Evolutionary conservation across 192 early-diverging fungal species (phyloP).

Genomic region (Backusella luteola): DNA sequence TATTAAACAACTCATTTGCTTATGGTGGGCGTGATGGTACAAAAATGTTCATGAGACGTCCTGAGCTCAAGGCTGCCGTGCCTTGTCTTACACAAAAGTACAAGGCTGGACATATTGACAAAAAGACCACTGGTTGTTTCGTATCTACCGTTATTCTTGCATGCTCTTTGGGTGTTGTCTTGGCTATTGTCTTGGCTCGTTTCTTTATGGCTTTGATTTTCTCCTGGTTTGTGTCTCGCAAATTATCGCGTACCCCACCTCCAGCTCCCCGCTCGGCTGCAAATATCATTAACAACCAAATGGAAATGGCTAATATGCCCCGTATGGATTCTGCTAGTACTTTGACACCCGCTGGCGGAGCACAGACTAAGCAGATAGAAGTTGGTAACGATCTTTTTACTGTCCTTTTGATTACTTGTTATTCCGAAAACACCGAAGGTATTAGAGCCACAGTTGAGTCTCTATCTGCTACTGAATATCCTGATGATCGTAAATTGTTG

Average conservation of each 20-base stretch:
- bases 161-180: slow-evolving; percentile 57
- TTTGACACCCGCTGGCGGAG: not conserved
- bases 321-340: slow-evolving; percentile 9
- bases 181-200: slow-evolving; percentile 58
- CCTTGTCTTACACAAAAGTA: slow-evolving; percentile 63
- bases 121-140: slow-evolving; percentile 76
- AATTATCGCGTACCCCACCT: slow-evolving; percentile 35
- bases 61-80: slow-evolving; percentile 48
- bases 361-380: slow-evolving; percentile 30
- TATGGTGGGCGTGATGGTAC: slow-evolving; percentile 64
- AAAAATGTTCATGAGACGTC: slow-evolving; percentile 59
- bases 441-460: slow-evolving; percentile 86
- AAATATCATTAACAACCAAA: not conserved
- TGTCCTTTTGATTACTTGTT: slow-evolving; percentile 86
- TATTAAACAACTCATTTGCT: slow-evolving; percentile 40
- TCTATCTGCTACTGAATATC: slow-evolving; percentile 78
- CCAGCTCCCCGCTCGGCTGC: slow-evolving; percentile 15
- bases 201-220: slow-evolving; percentile 79
- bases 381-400: slow-evolving; percentile 72
- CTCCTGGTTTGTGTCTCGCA: slow-evolving; percentile 71
- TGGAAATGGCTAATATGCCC: slow-evolving; percentile 11
- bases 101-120: slow-evolving; percentile 69
- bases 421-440: slow-evolving; percentile 86
- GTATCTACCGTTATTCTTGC: slow-evolving; percentile 59
- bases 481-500: slow-evolving; percentile 79